A percentile compares a stretch with the other conserved stretches of the same genome.
Conservation (phyloP, 495 filamentous ascomycete genomes). For the Mycothermus thermophilus region DNA sequence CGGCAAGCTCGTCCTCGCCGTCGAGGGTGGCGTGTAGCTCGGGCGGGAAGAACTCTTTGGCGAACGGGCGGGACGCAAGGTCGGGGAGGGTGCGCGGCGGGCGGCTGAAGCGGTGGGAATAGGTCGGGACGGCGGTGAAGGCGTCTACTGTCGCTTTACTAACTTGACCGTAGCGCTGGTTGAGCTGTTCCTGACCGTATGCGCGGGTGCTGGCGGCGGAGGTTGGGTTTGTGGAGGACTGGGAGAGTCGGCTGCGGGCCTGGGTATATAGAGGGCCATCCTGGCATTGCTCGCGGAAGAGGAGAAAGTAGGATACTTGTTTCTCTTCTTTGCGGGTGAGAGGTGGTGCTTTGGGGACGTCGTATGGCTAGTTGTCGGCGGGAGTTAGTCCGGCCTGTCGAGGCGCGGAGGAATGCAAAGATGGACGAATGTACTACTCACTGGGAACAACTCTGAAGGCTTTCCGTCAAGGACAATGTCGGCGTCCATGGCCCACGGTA, state of each 20-base stretch:
- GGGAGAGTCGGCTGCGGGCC: slow-evolving; percentile 12
- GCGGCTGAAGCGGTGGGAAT: slow-evolving; percentile 33
- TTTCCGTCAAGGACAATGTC: slow-evolving; percentile 24
- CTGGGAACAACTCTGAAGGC: slow-evolving; percentile 30
- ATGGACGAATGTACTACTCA: slow-evolving; percentile 5
- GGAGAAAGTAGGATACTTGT: slow-evolving; percentile 31
- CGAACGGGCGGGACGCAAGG: slow-evolving; percentile 27
- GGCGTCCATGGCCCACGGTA: slow-evolving; percentile 21
- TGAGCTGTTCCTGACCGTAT: slow-evolving; percentile 37
- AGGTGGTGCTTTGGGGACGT: slow-evolving; percentile 25
- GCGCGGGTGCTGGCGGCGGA: too few species aligned
- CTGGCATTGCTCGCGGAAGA: slow-evolving; percentile 35
- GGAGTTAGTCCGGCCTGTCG: not conserved
- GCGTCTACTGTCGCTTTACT: slow-evolving; percentile 37
- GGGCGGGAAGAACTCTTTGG: slow-evolving; percentile 36
- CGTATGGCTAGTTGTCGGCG: slow-evolving; percentile 20
- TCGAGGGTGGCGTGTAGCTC: slow-evolving; percentile 40
- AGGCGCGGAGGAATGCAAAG: not conserved
- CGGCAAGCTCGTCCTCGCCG: slow-evolving; percentile 23
- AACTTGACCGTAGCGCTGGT: slow-evolving; percentile 33
- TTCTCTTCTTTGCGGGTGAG: slow-evolving; percentile 28
- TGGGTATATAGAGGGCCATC: slow-evolving; percentile 37
- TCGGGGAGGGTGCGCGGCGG: slow-evolving; percentile 34
- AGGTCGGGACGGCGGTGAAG: slow-evolving; percentile 37
- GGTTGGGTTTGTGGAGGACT: too few species aligned